Base-by-base conservation (phyloP, 495 filamentous ascomycete genomes). In the Xanthoparmelia taractica region DNA sequence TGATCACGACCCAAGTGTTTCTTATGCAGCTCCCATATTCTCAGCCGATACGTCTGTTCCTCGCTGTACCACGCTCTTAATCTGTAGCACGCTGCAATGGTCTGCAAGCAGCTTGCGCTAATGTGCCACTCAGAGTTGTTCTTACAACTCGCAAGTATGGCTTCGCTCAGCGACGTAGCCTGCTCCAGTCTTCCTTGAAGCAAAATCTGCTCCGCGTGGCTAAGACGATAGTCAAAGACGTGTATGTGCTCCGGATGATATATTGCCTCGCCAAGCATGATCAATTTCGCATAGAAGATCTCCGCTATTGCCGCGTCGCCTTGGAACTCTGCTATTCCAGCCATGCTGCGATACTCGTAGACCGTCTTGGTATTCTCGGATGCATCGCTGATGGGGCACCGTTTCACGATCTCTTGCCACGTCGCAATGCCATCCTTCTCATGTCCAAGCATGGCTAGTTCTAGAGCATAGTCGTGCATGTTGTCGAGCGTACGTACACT, bases 391-490 rank as follows among this genome's bases (percentile, higher is more conserved):
- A 36, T n/a, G 2, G 60, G 60, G 33, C 60, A 63, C 13, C 60
- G 45, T 23, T 63, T 33, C 17, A 63, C 13, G 27, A 63, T 63
- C 48, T 63, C 60, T 40, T 63, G 47, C 60, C 60, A 63, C 31
- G 25, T 63, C 33, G 45, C 33, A 37, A 63, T 56, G 48, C 47
- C 60, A 20, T 41, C 47, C 23, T 63, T 29, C 50, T 54, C 45
- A 56, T 63, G 47, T 8, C 60, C 60, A 17, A 63, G 60, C 47
- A 63, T 20, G 27, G 60, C 60, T 38, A 63, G 20, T 63, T 63
- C 60, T 41, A 63, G 48, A 25, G 60, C 60, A 41, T 63, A 63
- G 48, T 63, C 60, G n/a, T 63, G 60, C 60, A 63, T 63, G 27
- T 63, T 63, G 60, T 63, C 60, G 33, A 63, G 60, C 23, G 60